phyloP scores from a whole-genome alignment of 129 eudicot genomes.

The Flaveria linearis region DNA sequence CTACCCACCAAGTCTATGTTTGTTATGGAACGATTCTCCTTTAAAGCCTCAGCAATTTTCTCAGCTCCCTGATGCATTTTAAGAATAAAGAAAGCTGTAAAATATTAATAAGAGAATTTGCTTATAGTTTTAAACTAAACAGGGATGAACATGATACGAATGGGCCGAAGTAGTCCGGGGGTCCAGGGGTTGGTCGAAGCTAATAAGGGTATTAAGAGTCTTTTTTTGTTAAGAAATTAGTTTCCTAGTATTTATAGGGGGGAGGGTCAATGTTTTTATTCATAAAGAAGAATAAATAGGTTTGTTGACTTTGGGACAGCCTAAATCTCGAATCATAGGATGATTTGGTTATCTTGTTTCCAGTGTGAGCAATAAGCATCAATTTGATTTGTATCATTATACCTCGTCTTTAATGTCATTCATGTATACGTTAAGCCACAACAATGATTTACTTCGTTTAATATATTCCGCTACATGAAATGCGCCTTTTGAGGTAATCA shows the following conservation, averaged over 20 bases:
- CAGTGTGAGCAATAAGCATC: background rate
- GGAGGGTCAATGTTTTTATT: background rate
- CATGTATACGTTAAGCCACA: conserved; percentile 77
- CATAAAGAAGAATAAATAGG: background rate
- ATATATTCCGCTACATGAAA: conserved; percentile 83
- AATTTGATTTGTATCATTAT: conserved; percentile 13
- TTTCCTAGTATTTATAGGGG: background rate
- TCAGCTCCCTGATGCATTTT: conserved; percentile 72
- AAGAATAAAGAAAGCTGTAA: conserved; percentile 20
- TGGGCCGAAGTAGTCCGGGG: background rate
- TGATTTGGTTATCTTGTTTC: background rate
- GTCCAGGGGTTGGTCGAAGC: background rate
- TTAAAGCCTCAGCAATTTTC: conserved; percentile 83
- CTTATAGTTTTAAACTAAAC: background rate
- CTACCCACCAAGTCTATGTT: conserved; percentile 72
- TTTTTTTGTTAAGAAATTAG: background rate
- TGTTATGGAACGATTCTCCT: conserved; percentile 73
- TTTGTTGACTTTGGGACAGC: background rate
- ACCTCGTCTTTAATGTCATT: conserved; percentile 98
- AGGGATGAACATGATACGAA: background rate
- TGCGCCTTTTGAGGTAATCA: conserved; percentile 75
- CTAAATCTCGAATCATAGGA: background rate
- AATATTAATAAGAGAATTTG: background rate
- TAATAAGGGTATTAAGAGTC: background rate
- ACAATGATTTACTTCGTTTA: conserved; percentile 67